These are phyloP conservation scores for Metschnikowia noctiluminum DNA, from an alignment of 805 yeast species.

Conservation along the genomic window DNA sequence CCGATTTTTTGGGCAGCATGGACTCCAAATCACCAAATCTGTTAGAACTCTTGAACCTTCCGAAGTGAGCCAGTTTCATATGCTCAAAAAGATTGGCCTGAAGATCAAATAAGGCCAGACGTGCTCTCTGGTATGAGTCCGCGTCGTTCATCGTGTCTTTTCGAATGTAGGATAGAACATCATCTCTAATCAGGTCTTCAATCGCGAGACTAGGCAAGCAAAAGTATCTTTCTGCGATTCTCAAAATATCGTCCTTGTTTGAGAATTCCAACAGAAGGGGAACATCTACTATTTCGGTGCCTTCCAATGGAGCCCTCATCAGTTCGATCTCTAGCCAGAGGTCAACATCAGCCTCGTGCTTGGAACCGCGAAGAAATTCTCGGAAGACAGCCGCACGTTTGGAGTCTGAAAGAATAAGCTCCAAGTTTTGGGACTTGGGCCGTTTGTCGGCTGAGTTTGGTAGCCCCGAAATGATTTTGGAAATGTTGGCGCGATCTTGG, in stretches of 20 bases:
- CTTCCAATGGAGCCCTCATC: slow-evolving; percentile 71
- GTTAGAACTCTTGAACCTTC: slow-evolving; percentile 58
- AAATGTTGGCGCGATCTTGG: not conserved
- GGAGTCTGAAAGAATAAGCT: slow-evolving; percentile 9
- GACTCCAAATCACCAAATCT: slow-evolving; percentile 15
- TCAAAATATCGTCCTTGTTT: slow-evolving; percentile 51
- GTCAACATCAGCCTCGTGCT: slow-evolving; percentile 35
- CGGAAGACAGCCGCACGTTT: slow-evolving; percentile 11
- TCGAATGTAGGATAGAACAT: slow-evolving; percentile 10
- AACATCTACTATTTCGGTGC: slow-evolving; percentile 27
- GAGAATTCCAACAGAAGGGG: slow-evolving; percentile 41
- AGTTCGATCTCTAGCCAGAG: slow-evolving; percentile 68
- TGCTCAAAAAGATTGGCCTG: slow-evolving; percentile 52
- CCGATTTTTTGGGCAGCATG: not conserved
- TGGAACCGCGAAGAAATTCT: slow-evolving; percentile 12
- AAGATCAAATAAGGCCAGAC: slow-evolving; percentile 55
- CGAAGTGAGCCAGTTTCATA: slow-evolving; percentile 52
- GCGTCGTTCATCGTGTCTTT: slow-evolving; percentile 7
- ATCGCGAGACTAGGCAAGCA: slow-evolving; percentile 12
- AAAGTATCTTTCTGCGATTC: slow-evolving; percentile 46
- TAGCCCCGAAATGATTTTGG: slow-evolving; percentile 1
- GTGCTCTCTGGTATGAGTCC: slow-evolving; percentile 47
- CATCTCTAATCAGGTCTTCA: not conserved
- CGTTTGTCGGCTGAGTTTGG: not conserved
- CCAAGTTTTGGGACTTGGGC: slow-evolving; percentile 5